A percentile compares a stretch with the other conserved stretches of the same genome.
These are phyloP conservation scores for Albizia julibrissin DNA, from an alignment of 306 rosid species.

Conservation along the genomic window DNA sequence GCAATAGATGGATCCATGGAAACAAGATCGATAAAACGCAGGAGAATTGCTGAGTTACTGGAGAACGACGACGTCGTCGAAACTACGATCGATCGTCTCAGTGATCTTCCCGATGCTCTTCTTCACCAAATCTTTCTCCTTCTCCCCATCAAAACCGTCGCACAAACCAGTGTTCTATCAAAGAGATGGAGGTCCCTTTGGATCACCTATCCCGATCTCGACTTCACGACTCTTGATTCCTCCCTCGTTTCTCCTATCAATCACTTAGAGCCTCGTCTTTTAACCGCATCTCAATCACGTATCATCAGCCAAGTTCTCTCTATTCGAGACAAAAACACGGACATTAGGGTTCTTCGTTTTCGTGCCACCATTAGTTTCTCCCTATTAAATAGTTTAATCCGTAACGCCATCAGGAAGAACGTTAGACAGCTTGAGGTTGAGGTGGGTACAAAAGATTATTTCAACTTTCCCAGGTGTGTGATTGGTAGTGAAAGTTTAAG, in stretches of 20 bases:
- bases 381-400: slow-evolving; percentile 54
- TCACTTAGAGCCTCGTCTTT: slow-evolving; percentile 7
- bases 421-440: slow-evolving; percentile 70
- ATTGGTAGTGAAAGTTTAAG: slow-evolving; percentile 51
- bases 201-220: slow-evolving; percentile 80
- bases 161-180: slow-evolving; percentile 62
- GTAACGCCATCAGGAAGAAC: slow-evolving; percentile 59
- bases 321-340: slow-evolving; percentile 49
- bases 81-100: slow-evolving; percentile 50
- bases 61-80: slow-evolving; percentile 17
- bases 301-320: slow-evolving; percentile 58
- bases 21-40: slow-evolving; percentile 64
- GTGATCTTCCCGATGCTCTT: slow-evolving; percentile 75
- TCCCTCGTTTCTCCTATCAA: slow-evolving; percentile 12
- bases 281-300: slow-evolving; percentile 33
- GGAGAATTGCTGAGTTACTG: slow-evolving; percentile 32
- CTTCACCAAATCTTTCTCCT: slow-evolving; percentile 63
- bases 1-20: slow-evolving; percentile 48
- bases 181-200: slow-evolving; percentile 68
- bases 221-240: slow-evolving; percentile 58
- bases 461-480: slow-evolving; percentile 73
- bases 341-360: slow-evolving; percentile 61
- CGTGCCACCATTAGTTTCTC: slow-evolving; percentile 64
- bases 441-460: slow-evolving; percentile 54
- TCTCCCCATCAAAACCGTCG: slow-evolving; percentile 65